Evolutionary conservation across 2,329 filamentous ascomycete genomes (phyloP), one percentile per base, ranked within the genome.

Genomic region (Paraphaeosphaeria sporulosa): DNA sequence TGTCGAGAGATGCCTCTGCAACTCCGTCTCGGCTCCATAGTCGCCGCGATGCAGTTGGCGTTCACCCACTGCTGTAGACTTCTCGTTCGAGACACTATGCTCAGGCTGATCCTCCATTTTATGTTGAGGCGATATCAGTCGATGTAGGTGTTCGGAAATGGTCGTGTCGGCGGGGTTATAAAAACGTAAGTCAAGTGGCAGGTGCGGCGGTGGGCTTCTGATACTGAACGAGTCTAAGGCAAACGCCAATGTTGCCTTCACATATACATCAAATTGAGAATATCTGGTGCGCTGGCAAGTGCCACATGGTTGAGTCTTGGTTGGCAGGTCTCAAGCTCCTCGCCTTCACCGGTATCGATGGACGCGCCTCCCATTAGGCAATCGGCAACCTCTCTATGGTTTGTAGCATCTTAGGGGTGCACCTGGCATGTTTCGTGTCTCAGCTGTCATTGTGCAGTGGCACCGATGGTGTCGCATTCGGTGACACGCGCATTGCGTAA

Each of bases 1-100:
- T 13, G 79, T 81, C 60, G 76, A 74, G 36, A 82, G 73, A 5
- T 71, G 67, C 19, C 80, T 76, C 44, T 76, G 72, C 19, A 83
- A 72, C 55, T 80, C 70, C 10, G 64, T 73, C 30, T 76, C 68
- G 12, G 71, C 71, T 40, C 71, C 71, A 67, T 72, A 58, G 60
- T 72, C 70, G 36, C 51, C 44, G 23, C 30, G 36, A 17, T 57
- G 56, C 10, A 47, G 17, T n/a, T 44, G 47, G n/a, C 23, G 19
- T 50, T 51, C 47, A 13, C 27, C 55, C 8, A 57, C 23, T 8
- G 55, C 34, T 36, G 47, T 17, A 3, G 38, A 44, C 38, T 57
- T 57, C 38, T 51, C 55, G n/a, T 36, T 46, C 19, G 55, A 36
- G 13, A 17, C 9, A 4, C 3, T 38, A 23, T 51, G 44, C 13